Evolutionary conservation across 768 basidiomycete genomes (phyloP), one percentile per base, ranked within the genome.

Genomic region (Panaeolus papilionaceus): DNA sequence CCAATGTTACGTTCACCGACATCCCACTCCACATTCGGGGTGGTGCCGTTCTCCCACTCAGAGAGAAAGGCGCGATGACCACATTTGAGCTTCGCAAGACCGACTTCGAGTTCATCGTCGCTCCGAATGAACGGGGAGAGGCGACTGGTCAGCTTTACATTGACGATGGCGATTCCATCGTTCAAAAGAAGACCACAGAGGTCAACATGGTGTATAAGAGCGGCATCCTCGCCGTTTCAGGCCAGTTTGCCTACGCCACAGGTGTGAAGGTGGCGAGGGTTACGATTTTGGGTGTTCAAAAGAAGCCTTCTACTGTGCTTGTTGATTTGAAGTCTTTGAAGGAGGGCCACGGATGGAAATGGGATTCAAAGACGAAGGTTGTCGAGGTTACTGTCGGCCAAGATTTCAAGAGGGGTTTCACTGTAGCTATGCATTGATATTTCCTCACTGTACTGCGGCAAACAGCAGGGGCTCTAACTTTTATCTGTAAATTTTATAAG

Each of bases 1-100:
- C 70, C 42, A 79, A 87, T 72, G 79, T 91, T 67, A 77, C 81
- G 66, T 85, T 86, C 70, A 87, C 85, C 4, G 72, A 84, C 38
- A 91, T 92, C 64, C 89, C 90, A 0, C 74, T 92, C 44, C 83
- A 89, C 72, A 89, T 91, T 75, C 81, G 80, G 58, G 86, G 89
- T 58, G 89, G 90, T 12, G 77, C 77, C 1, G 78, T 92, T 42
- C 75, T 92, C 1, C 89, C 90, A 4, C 77, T 91, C 38, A 84
- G 90, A 42, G 79, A 73, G 1, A 72, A 82, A 63, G 81, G 84
- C 37, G 82, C 88, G 49, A 88, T 89, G 87, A 91, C 89, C 23
- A 91, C 89, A 0, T 77, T 81, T 2, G 82, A 79, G 68, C 76
- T 92, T 67, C 79, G 89, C 44, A 77, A 78, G 70, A 83, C 78